Base-by-base conservation (phyloP, 106 monocot species). In the Apostasia shenzhenica region DNA sequence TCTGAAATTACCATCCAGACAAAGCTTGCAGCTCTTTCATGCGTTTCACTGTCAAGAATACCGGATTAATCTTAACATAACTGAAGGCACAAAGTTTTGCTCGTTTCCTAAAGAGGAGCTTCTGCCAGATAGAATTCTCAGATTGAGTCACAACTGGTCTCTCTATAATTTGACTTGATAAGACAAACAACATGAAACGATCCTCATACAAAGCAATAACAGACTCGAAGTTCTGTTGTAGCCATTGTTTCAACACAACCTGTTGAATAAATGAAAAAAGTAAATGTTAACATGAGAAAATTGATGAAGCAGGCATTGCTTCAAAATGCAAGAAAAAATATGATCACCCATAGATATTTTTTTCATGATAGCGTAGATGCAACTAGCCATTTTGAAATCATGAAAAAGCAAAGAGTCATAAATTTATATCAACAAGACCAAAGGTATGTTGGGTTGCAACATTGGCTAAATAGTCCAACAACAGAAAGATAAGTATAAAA, bases 151-250 rank as follows among this genome's bases (percentile, higher is more conserved):
- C 61, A 2, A 12, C 57, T 73, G 77, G 45, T 26, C 73, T 66
- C 59, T 80, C 76, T 14, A 69, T 43, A 12, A 47, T 59, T 77
- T 84, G 41, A 48, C 72, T 79, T 70, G 11, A 58, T 37, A 95
- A 68, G 46, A 95, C 74, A 77, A 63, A 79, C 50, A 95, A 72
- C 55, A 84, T 86, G 68, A 89, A 89, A 6, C 88, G 79, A 64
- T 95, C 95, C 68, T 95, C 95, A 54, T 89, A 95, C 86, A 95
- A 92, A 41, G 82, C 79, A 57, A 81, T 59, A 76, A 95, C 85
- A 67, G 92, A 89, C 69, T 91, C 80, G 71, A 95, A 95, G 70
- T 92, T 85, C 45, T 92, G 82, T 41, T 78, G 75, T 9, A 92
- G 53, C 95, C 95, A 95, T 58, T 76, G 74, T 39, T 83, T 95